Base-by-base conservation (phyloP, 1,284 basidiomycete genomes). In the Fomitopsis schrenkii region DNA sequence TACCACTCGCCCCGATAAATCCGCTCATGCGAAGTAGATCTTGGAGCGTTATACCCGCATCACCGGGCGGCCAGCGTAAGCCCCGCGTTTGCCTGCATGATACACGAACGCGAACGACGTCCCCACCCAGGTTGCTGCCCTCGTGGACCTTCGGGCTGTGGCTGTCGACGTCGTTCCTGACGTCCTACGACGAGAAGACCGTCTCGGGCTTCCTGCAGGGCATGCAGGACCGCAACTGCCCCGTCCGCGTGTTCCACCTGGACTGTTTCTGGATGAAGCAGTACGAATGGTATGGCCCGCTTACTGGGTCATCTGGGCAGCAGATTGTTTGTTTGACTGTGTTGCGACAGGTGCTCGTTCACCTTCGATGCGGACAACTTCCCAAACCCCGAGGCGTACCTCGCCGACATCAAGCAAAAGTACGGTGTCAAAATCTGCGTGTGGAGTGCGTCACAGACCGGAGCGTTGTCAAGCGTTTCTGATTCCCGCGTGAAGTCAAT, bases 191-290 rank as follows among this genome's bases (percentile, higher is more conserved):
- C 62, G 81, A 80, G 63, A 78, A 83, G 59, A 91, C 88, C 0
- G 89, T 91, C 12, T 83, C 84, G 3, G 76, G 81, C 5, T 90
- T 92, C 75, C 74, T 91, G 59, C 75, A 88, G 69, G 88, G 87
- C 12, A 91, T 92, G 89, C 75, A 80, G 63, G 79, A 88, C 26
- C 80, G 88, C 30, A 76, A 84, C 59, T 88, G 87, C 66, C 80
- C 79, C 35, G 87, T 90, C n/a, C 82, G 88, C n/a, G 87, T 90
- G 1, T 87, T 91, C 76, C 89, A 92, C 67, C 71, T 91, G 48
- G 90, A 92, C 69, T 91, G 88, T 69, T 91, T 90, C 76, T 90
- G 87, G 87, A 90, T 90, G 88, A 88, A 87, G 70, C 84, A 87
- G 70, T 90, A 89, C 71, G 85, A 90, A 74, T 90, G 88, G 88